Evolutionary conservation across 164 flowering plant species (phyloP).

Genomic region (Macadamia integrifolia): DNA sequence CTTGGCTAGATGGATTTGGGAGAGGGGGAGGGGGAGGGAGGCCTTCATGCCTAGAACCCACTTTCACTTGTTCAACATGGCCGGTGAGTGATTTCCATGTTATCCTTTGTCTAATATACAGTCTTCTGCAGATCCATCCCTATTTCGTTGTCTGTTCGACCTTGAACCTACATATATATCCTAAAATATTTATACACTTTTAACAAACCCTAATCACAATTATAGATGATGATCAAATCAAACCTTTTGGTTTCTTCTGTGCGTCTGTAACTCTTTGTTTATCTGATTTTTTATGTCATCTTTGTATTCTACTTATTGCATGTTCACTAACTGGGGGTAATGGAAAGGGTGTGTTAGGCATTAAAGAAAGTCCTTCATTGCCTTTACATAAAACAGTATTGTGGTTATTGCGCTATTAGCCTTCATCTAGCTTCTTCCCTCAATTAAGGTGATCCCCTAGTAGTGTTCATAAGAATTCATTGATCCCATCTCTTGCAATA

Average conservation of each 20-base stretch:
- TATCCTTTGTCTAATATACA: slow-evolving; percentile 12
- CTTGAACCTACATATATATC: not conserved
- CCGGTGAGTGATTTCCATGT: slow-evolving; percentile 13
- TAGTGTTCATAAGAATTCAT: too few species aligned
- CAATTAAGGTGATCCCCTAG: too few species aligned
- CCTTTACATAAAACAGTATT: too few species aligned
- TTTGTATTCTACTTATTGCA: not conserved
- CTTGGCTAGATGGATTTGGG: too few species aligned
- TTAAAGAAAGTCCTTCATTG: too few species aligned
- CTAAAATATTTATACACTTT: not conserved
- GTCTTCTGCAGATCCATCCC: slow-evolving; percentile 4
- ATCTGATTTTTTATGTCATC: not conserved
- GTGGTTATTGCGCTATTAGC: too few species aligned
- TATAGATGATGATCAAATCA: not conserved
- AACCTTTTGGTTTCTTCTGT: not conserved
- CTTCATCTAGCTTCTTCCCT: too few species aligned
- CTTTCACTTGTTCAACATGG: too few species aligned
- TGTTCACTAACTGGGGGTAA: not conserved
- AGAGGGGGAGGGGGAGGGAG: too few species aligned
- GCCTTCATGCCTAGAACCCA: too few species aligned
- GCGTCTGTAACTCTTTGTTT: not conserved
- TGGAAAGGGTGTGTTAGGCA: not conserved
- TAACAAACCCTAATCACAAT: not conserved
- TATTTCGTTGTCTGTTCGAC: slow-evolving; percentile 22
- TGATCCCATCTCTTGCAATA: too few species aligned